Evolutionary conservation across 345 rosid species (phyloP).

Genomic region (Populus nigra): DNA sequence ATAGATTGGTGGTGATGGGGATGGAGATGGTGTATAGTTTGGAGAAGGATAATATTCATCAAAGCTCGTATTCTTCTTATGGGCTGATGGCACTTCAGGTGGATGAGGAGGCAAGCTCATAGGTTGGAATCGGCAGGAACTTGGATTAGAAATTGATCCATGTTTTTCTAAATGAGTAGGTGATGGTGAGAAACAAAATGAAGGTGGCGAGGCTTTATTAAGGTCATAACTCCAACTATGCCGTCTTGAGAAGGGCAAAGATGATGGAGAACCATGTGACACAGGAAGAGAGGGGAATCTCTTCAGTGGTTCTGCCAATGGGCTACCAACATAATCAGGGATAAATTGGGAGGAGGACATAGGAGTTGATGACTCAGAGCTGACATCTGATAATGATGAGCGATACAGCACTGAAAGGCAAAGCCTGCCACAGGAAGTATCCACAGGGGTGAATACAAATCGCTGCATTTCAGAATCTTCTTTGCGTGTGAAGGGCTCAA

Average conservation of each 20-base stretch:
- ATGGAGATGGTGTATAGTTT: constrained; percentile 59
- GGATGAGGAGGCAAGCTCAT: constrained; percentile 57
- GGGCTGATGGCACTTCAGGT: constrained; percentile 44
- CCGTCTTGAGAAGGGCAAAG: constrained; percentile 69
- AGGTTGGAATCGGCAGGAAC: constrained; percentile 39
- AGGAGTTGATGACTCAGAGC: constrained; percentile 67
- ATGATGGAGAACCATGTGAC: constrained; percentile 71
- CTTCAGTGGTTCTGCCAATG: constrained; percentile 82
- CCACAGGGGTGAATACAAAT: constrained; percentile 80
- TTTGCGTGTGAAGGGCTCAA: constrained; percentile 74
- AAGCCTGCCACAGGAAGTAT: constrained; percentile 76
- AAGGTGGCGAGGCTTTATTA: constrained; percentile 62
- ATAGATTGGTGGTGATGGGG: constrained; percentile 65
- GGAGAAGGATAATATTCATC: constrained; percentile 66
- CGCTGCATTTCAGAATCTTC: constrained; percentile 86
- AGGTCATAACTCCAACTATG: constrained; percentile 90
- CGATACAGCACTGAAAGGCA: constrained; percentile 73
- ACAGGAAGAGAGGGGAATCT: constrained; percentile 74
- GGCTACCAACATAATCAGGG: constrained; percentile 93
- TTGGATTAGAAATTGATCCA: constrained; percentile 50
- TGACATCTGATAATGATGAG: constrained; percentile 56
- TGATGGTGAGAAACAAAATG: constrained; percentile 72
- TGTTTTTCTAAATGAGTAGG: constrained; percentile 72
- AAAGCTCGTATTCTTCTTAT: constrained; percentile 43
- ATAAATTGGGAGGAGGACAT: constrained; percentile 82